Percentiles rank a stretch among this genome's conserved stretches.
Conservation (phyloP, 1,139 yeast genomes). For the Nadsonia starkeyi-henricii region DNA sequence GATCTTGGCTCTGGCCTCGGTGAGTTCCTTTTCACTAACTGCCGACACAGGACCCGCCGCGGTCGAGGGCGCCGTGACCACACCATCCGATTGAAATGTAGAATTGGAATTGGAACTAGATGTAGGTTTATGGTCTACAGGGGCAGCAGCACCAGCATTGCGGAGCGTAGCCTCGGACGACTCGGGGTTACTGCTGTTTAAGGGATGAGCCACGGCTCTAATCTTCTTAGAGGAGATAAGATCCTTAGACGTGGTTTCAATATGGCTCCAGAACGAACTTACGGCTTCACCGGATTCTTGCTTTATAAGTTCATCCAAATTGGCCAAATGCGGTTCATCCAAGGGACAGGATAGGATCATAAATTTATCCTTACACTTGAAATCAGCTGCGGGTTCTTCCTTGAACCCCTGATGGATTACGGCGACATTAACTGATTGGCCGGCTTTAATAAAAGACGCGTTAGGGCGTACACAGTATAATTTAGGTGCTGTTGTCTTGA, state of each 20-base stretch:
- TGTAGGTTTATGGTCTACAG: too few species aligned
- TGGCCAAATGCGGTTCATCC: constrained; percentile 23
- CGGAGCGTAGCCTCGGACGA: constrained; percentile 11
- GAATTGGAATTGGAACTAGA: too few species aligned
- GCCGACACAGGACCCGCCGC: too few species aligned
- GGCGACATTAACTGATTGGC: constrained; percentile 56
- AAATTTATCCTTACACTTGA: constrained; percentile 83
- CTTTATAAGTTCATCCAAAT: constrained; percentile 5
- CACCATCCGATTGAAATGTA: too few species aligned
- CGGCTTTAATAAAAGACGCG: constrained; percentile 69
- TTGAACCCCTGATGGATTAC: constrained; percentile 24
- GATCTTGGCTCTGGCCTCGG: constrained; percentile 6
- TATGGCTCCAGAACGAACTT: constrained; percentile 56
- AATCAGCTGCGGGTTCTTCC: constrained; percentile 58
- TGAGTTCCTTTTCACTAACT: constrained; percentile 4
- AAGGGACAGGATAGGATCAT: constrained; percentile 78
- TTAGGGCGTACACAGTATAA: constrained; percentile 93
- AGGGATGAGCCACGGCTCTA: constrained; percentile 48
- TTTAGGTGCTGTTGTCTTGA: constrained; percentile 96
- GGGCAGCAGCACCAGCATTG: constrained; percentile 10
- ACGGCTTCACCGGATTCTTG: constrained; percentile 25
- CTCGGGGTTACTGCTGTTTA: constrained; percentile 9
- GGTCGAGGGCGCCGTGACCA: too few species aligned
- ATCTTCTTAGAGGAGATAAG: constrained; percentile 60
- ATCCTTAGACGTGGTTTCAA: constrained; percentile 49